Evolutionary conservation across 257 asterid genomes (phyloP).

Genomic region (Mitragyna speciosa): DNA sequence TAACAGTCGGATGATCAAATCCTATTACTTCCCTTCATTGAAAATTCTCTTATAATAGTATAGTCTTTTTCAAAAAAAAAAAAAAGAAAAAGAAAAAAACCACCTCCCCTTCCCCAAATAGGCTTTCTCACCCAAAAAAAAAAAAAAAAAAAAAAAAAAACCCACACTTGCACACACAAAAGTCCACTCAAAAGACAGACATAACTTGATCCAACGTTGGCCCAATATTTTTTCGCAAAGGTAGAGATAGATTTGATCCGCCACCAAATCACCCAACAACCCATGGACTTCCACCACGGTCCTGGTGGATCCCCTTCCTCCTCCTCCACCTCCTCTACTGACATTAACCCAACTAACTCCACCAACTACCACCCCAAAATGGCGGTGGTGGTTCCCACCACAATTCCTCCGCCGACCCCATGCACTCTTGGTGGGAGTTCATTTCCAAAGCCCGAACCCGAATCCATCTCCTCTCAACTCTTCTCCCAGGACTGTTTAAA

Average conservation of each 20-base stretch:
- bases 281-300: slow-evolving; percentile 56
- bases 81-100: too few relatives aligned
- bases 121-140: too few relatives aligned
- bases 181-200: slow-evolving; percentile 8
- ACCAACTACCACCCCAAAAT: slow-evolving; percentile 6
- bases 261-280: slow-evolving; percentile 1
- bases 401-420: slow-evolving; percentile 48
- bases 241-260: slow-evolving; percentile 13
- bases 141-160: too few relatives aligned
- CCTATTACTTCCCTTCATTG: too few relatives aligned
- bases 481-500: too few relatives aligned
- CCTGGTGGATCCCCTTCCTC: slow-evolving; percentile 66
- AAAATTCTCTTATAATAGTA: too few relatives aligned
- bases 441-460: slow-evolving; percentile 94
- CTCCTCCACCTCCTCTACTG: slow-evolving; percentile 53
- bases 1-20: too few relatives aligned
- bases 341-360: slow-evolving; percentile 23
- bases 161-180: too few relatives aligned
- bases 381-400: slow-evolving; percentile 23
- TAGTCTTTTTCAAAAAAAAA: too few relatives aligned
- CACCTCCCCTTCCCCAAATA: too few relatives aligned
- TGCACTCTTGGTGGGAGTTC: slow-evolving; percentile 98
- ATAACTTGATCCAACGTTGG: background rate
- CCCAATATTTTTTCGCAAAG: background rate
- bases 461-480: slow-evolving; percentile 72